A percentile compares a stretch with the other conserved stretches of the same genome.
Evolutionary conservation across 768 basidiomycete species (phyloP).

Genomic region (Suillus tomentosus): DNA sequence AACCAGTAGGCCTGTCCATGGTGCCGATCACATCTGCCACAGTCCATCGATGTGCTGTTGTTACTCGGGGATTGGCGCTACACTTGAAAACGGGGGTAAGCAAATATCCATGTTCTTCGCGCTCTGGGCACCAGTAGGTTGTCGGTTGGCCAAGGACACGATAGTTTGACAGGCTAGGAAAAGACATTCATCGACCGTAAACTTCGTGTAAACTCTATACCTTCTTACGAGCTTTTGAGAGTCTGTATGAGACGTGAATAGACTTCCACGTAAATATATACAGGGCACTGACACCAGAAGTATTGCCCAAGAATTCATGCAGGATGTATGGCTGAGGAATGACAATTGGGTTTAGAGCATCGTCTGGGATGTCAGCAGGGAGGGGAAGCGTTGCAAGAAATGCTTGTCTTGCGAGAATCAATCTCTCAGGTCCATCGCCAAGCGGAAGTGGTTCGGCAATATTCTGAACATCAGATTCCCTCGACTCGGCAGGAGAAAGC

Average conservation of each 20-base stretch:
- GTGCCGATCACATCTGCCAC: conserved; percentile 60
- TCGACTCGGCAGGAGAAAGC: not conserved
- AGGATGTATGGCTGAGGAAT: conserved; percentile 65
- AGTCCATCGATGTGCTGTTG: conserved; percentile 76
- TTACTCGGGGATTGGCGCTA: conserved; percentile 73
- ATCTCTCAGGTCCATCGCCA: conserved; percentile 34
- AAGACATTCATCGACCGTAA: conserved; percentile 5
- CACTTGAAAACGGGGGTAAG: conserved; percentile 76
- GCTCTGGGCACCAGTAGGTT: conserved; percentile 78
- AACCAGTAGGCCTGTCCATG: conserved; percentile 67
- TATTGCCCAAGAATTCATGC: conserved; percentile 66
- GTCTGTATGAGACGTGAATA: conserved; percentile 37
- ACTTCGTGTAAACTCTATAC: conserved; percentile 5
- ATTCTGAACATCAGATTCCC: not conserved
- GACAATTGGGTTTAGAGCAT: conserved; percentile 66
- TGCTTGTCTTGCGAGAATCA: conserved; percentile 55
- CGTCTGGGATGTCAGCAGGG: conserved; percentile 63
- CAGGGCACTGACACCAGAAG: conserved; percentile 51
- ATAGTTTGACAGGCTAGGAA: conserved; percentile 60
- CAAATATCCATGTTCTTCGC: conserved; percentile 82
- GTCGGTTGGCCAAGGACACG: conserved; percentile 66
- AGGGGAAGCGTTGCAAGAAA: conserved; percentile 63
- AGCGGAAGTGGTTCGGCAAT: not conserved
- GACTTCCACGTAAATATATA: not conserved
- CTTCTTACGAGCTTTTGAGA: conserved; percentile 61